These are phyloP conservation scores for Botryotinia narcissicola DNA, from an alignment of 2,329 filamentous ascomycete genomes.

Conservation along the genomic window DNA sequence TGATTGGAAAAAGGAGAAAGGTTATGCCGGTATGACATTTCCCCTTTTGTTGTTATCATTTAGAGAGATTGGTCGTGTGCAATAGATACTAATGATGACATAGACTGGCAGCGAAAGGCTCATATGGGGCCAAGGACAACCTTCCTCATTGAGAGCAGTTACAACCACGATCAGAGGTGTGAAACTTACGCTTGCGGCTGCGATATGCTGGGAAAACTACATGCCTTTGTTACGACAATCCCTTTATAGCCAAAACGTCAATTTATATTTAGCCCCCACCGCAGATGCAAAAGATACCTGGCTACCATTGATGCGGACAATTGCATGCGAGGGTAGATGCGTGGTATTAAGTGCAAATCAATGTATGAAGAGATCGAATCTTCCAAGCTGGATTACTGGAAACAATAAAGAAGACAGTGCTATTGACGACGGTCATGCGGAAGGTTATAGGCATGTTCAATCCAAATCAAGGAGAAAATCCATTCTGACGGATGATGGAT, in stretches of 20 bases:
- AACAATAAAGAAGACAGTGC: constrained; percentile 19
- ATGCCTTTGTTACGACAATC: constrained; percentile 85
- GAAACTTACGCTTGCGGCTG: constrained; percentile 75
- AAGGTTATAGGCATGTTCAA: not conserved
- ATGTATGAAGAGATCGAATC: constrained; percentile 60
- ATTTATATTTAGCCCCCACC: constrained; percentile 86
- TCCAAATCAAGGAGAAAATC: constrained; percentile 25
- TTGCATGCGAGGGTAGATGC: constrained; percentile 77
- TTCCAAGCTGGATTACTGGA: constrained; percentile 56
- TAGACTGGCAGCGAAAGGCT: constrained; percentile 75
- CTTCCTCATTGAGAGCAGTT: constrained; percentile 75
- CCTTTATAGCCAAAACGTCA: constrained; percentile 87
- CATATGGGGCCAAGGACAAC: constrained; percentile 84
- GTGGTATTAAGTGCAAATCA: constrained; percentile 88
- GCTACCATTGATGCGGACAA: constrained; percentile 76
- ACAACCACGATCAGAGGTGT: constrained; percentile 76
- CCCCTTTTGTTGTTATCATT: not conserved
- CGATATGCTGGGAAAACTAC: constrained; percentile 96
- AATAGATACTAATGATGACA: constrained; percentile 18
- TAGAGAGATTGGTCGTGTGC: not conserved
- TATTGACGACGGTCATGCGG: constrained; percentile 11
- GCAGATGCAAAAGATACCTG: constrained; percentile 83
- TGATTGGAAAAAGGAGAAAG: constrained; percentile 83
- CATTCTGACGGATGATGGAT: constrained; percentile 46
- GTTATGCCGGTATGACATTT: constrained; percentile 73